Percentiles rank a stretch among this genome's conserved stretches.
phyloP scores from a whole-genome alignment of 148 eudicot species.

The Chenopodium berlandieri region DNA sequence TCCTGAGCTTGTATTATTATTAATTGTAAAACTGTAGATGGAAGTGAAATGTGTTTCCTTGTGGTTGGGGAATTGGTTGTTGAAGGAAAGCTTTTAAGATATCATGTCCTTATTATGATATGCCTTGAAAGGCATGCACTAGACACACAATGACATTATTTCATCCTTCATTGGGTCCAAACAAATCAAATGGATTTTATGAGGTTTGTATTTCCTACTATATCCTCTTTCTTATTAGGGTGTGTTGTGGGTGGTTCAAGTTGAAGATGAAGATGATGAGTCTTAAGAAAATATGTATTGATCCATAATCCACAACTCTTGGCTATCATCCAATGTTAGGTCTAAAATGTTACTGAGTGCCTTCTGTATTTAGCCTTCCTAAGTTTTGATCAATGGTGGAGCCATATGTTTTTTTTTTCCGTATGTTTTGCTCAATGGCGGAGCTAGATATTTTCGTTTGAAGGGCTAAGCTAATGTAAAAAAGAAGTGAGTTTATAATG shows the following conservation, averaged over 20 bases:
- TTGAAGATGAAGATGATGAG: neutral
- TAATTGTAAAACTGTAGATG: neutral
- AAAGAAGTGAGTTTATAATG: too few species aligned
- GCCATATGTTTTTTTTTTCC: too few species aligned
- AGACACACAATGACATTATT: slow-evolving; percentile 20
- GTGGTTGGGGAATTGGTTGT: slow-evolving; percentile 22
- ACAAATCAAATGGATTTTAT: slow-evolving; percentile 20
- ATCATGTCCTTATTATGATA: slow-evolving; percentile 33
- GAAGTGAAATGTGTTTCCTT: slow-evolving; percentile 11
- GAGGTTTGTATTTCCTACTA: slow-evolving; percentile 26
- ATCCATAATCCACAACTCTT: slow-evolving; percentile 15
- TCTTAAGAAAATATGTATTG: slow-evolving; percentile 4
- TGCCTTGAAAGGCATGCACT: slow-evolving; percentile 23
- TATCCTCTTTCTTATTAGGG: slow-evolving; percentile 25
- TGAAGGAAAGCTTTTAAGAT: slow-evolving; percentile 17
- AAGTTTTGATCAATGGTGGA: neutral
- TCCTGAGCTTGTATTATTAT: neutral
- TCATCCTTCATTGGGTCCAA: slow-evolving; percentile 12
- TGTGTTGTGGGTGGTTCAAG: slow-evolving; percentile 14
- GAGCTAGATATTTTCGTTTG: too few species aligned
- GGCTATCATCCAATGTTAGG: slow-evolving; percentile 17
- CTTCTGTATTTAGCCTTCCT: neutral
- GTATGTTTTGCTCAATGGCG: too few species aligned
- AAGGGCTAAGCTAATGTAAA: too few species aligned
- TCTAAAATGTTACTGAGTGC: slow-evolving; percentile 1